These are phyloP conservation scores for Erysimum cheiranthoides DNA, from an alignment of 345 rosid species.

Conservation along the genomic window DNA sequence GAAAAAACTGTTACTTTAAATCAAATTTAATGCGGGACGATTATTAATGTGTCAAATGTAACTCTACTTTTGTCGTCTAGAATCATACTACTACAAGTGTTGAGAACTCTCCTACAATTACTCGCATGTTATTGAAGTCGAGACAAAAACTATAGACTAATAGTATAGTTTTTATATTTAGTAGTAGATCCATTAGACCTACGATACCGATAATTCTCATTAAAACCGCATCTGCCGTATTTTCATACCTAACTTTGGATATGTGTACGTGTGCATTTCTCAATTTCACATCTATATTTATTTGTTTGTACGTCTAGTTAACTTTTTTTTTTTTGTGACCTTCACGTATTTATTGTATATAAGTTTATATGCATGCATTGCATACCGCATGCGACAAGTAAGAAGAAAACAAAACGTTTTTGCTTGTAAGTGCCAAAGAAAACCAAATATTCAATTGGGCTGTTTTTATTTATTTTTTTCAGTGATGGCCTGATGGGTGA, in stretches of 20 bases:
- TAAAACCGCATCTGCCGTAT: slow-evolving; percentile 15
- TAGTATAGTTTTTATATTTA: not conserved
- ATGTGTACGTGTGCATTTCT: slow-evolving; percentile 43
- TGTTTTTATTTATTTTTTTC: not conserved
- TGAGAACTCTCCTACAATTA: slow-evolving; percentile 2
- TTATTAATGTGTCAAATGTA: not conserved
- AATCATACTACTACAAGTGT: not conserved
- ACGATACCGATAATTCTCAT: slow-evolving; percentile 30
- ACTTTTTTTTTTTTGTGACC: not conserved
- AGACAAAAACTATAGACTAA: slow-evolving; percentile 9
- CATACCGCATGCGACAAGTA: slow-evolving; percentile 32
- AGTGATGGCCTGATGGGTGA: slow-evolving; percentile 37
- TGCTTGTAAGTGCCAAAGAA: slow-evolving; percentile 29
- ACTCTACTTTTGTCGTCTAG: not conserved
- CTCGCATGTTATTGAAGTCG: slow-evolving; percentile 25
- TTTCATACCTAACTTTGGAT: slow-evolving; percentile 38
- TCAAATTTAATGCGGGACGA: not conserved
- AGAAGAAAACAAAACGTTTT: slow-evolving; percentile 38
- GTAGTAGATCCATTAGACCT: slow-evolving; percentile 20
- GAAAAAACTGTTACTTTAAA: not conserved
- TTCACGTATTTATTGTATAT: slow-evolving; percentile 11
- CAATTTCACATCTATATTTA: slow-evolving; percentile 19
- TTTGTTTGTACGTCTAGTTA: not conserved
- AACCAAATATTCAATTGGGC: slow-evolving; percentile 22
- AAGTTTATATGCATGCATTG: slow-evolving; percentile 30